These are phyloP conservation scores for Acanthamoeba healyi DNA, from an alignment of 208 protist genomes.

Conservation along the genomic window DNA sequence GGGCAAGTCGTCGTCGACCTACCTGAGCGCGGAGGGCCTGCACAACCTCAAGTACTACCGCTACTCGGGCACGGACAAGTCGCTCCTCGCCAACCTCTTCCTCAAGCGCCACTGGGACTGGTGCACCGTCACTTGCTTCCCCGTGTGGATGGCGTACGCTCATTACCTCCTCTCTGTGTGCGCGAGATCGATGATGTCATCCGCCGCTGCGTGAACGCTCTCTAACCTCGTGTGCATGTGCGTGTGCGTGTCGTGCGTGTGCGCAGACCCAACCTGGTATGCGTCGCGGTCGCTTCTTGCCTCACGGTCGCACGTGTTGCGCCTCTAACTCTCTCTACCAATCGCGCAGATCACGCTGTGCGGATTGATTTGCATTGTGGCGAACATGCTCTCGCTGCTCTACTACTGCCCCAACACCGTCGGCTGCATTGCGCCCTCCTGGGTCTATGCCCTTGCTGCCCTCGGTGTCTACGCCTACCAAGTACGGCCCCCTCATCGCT, in stretches of 20 bases:
- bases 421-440: slow-evolving; percentile 89
- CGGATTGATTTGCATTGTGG: slow-evolving; percentile 90
- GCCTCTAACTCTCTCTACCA: too few species aligned
- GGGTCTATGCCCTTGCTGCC: slow-evolving; percentile 92
- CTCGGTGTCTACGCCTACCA: slow-evolving; percentile 68
- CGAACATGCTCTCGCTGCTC: slow-evolving; percentile 88
- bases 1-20: background rate
- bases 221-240: background rate
- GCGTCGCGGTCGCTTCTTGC: background rate
- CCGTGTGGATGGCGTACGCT: slow-evolving; percentile 72
- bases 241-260: background rate
- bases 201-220: background rate
- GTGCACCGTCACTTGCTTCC: slow-evolving; percentile 59
- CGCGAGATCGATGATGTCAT: too few species aligned
- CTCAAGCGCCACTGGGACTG: slow-evolving; percentile 76
- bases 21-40: slow-evolving; percentile 43
- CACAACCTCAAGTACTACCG: slow-evolving; percentile 69
- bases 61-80: slow-evolving; percentile 74
- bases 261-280: slow-evolving; percentile 63
- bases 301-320: background rate
- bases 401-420: slow-evolving; percentile 84
- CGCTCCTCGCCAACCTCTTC: slow-evolving; percentile 71
- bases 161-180: background rate
- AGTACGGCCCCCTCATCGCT: background rate
- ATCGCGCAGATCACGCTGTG: slow-evolving; percentile 89